Evolutionary conservation across 1,284 basidiomycete genomes (phyloP).

Genomic region (Heterobasidion annosum): DNA sequence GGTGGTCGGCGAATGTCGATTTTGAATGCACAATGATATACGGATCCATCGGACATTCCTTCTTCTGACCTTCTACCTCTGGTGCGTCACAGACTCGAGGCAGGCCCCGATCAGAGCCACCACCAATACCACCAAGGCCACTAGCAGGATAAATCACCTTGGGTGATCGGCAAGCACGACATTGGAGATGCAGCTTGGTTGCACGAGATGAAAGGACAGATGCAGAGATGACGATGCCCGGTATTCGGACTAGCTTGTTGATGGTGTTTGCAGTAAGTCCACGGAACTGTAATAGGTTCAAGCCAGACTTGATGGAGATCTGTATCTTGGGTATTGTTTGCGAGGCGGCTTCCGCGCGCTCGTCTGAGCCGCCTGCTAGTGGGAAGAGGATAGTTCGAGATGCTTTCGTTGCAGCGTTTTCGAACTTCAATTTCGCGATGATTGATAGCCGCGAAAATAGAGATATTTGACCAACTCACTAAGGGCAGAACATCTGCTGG

Average conservation of each 20-base stretch:
- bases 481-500: conserved; percentile 88
- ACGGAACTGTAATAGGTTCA: conserved; percentile 92
- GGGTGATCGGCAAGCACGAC: conserved; percentile 83
- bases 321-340: conserved; percentile 82
- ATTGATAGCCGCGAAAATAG: neutral
- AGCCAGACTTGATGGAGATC: conserved; percentile 79
- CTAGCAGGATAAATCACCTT: conserved; percentile 76
- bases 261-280: conserved; percentile 90
- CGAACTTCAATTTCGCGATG: conserved; percentile 50
- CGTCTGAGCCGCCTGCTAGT: conserved; percentile 40
- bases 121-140: conserved; percentile 82
- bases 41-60: conserved; percentile 93
- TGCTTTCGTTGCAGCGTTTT: conserved; percentile 78
- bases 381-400: conserved; percentile 79
- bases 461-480: conserved; percentile 34
- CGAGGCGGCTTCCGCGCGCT: conserved; percentile 44
- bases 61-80: conserved; percentile 68
- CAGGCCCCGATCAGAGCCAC: conserved; percentile 71
- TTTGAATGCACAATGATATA: conserved; percentile 95
- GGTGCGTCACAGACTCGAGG: conserved; percentile 82
- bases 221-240: conserved; percentile 97
- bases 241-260: conserved; percentile 93
- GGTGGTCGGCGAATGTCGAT: conserved; percentile 92
- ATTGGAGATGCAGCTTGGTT: conserved; percentile 88
- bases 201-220: conserved; percentile 92